Evolutionary conservation across 169 alveolate species (phyloP), one percentile per base, ranked within the genome.

Genomic region (Fabrea salina): DNA sequence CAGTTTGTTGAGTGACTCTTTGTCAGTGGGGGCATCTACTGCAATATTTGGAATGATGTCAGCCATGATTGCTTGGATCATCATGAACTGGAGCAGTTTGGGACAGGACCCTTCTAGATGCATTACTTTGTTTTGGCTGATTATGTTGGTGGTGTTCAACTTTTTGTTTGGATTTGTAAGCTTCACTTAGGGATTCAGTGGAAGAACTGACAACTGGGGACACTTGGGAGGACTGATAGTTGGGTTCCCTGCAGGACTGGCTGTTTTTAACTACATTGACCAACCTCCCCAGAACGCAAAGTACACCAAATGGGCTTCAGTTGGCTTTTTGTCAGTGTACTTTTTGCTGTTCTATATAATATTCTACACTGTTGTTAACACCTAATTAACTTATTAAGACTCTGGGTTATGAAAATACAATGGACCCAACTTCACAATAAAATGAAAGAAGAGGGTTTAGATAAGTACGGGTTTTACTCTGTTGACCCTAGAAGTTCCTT

Each of bases 11-110:
- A 13, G 4, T 0, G 40, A 68, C 30, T 25, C 51, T 5, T 6
- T 33, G 19, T 56, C 85, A 58, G 90, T 85, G 0, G 90, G 90
- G 4, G 90, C 90, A 4, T 85, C 90, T 1, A 80, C 81, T 49
- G 57, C 85, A 27, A 43, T 76, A 22, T 85, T 74, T 76, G 90
- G 90, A 25, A 1, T 85, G n/a, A 47, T 75, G 25, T 37, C 80
- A 4, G 86, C 85, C 8, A 47, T 53, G 6, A 3, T 85, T 11
- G 82, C 77, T 6, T 80, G 61, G 76, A 19, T 54, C 39, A 35
- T 80, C n/a, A 74, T 85, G n/a, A 80, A 85, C 68, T 85, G 90
- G 87, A 4, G 35, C 6, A 33, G 47, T 72, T 40, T 76, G 51
- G 64, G 30, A 41, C 58, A 41, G 43, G 61, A 56, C 41, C 64